Evolutionary conservation across 805 yeast species (phyloP).

Genomic region (Lipomyces orientalis): DNA sequence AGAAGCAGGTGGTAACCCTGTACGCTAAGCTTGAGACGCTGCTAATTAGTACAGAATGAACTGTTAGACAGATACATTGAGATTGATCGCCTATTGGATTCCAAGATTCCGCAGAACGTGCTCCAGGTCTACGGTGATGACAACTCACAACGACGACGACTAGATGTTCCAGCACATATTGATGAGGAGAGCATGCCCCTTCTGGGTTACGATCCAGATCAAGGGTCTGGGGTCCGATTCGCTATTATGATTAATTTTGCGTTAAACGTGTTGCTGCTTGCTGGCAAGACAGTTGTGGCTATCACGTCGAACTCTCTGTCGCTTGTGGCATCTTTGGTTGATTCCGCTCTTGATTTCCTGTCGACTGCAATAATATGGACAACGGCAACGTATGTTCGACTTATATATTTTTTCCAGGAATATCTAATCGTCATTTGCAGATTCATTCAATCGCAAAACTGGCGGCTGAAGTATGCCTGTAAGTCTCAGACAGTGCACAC

Average conservation of each 20-base stretch:
- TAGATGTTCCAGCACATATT: conserved; percentile 63
- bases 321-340: conserved; percentile 77
- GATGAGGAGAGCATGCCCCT: conserved; percentile 62
- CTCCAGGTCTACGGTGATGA: conserved; percentile 62
- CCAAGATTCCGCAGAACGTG: conserved; percentile 71
- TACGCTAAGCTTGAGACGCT: neutral
- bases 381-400: conserved; percentile 47
- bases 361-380: conserved; percentile 75
- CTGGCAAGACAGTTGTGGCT: conserved; percentile 61
- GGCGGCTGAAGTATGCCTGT: conserved; percentile 21
- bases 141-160: conserved; percentile 39
- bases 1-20: conserved; percentile 48
- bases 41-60: conserved; percentile 56
- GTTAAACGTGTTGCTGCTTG: conserved; percentile 62
- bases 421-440: conserved; percentile 1
- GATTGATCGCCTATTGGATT: conserved; percentile 69
- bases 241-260: conserved; percentile 71
- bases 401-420: neutral
- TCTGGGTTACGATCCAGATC: conserved; percentile 52
- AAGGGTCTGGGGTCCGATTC: conserved; percentile 52
- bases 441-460: conserved; percentile 24
- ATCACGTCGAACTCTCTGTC: conserved; percentile 74
- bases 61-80: conserved; percentile 61
- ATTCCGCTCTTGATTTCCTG: conserved; percentile 73
- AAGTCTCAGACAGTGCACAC: neutral